Base-by-base conservation (phyloP, 345 rosid species). In the Populus nigra region DNA sequence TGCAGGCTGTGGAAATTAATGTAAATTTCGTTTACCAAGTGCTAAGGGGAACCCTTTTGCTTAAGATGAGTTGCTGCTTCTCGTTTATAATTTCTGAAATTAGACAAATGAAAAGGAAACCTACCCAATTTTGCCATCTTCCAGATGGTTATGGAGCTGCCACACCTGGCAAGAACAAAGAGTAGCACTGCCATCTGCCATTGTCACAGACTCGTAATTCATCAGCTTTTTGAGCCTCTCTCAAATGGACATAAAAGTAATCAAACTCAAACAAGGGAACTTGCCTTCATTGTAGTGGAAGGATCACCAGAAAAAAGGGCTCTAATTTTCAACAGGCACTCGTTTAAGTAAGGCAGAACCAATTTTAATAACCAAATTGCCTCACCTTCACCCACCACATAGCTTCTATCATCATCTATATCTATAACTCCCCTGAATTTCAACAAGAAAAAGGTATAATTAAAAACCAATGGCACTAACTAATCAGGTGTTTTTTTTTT, bases 241-340 rank as follows among this genome's bases (percentile, higher is more conserved):
- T 72, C 55, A 18, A 36, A 33, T 41, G 25, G 18, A 33, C 1
- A 12, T 22, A n/a, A 20, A 15, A 15, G 8, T 2, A 7, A 36
- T 17, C 11, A 25, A 68, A 74, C 18, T 18, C 12, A 27, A 53
- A 22, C 12, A 3, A 69, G 38, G 39, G 65, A 22, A 35, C 29
- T 78, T 84, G 91, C 99, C 94, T 93, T 96, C 90, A 96, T 93
- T 0, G 98, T 93, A 33, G 95, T 92, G 10, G 89, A 83, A 68
- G 99, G 95, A 77, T 96, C 98, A 63, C 98, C 99, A 47, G 95
- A 90, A 81, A 93, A 92, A 66, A 94, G 93, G 55, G 97, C 91
- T 80, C 82, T 89, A 23, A 93, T 81, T 80, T 88, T 93, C 76
- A 88, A 35, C 9, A 93, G 71, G 78, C 88, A 87, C 86, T 92